phyloP scores from a whole-genome alignment of 1,284 basidiomycete genomes.

The Pisolithus thermaeus region DNA sequence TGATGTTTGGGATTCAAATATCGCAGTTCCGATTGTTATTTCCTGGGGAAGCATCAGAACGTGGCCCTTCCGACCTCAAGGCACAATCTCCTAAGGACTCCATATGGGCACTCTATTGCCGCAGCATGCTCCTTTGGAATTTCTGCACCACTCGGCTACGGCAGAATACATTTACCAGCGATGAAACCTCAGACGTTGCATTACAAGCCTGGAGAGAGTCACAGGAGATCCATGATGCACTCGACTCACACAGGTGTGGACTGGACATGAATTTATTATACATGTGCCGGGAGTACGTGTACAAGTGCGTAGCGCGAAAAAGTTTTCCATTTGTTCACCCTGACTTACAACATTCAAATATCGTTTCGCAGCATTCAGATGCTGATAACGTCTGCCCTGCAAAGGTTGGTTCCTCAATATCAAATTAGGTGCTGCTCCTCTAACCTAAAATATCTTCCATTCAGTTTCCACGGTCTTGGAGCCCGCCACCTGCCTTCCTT shows the following conservation, averaged over 20 bases:
- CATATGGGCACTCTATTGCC: conserved; percentile 73
- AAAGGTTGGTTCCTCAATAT: conserved; percentile 44
- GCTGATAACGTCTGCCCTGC: conserved; percentile 57
- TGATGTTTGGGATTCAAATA: conserved; percentile 6
- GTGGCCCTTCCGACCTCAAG: conserved; percentile 36
- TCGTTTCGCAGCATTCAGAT: conserved; percentile 52
- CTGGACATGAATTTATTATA: conserved; percentile 61
- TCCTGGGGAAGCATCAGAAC: conserved; percentile 57
- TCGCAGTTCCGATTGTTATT: conserved; percentile 49
- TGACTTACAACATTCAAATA: conserved; percentile 10
- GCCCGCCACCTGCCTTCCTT: conserved; percentile 35
- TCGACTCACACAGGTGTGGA: conserved; percentile 64
- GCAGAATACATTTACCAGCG: conserved; percentile 35
- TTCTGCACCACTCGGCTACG: conserved; percentile 52
- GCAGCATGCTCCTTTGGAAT: conserved; percentile 73
- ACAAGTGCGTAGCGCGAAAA: conserved; percentile 51
- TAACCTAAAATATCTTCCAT: conserved; percentile 1
- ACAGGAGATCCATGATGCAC: conserved; percentile 55
- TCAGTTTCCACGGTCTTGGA: conserved; percentile 43
- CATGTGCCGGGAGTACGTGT: conserved; percentile 64
- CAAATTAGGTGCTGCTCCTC: neutral
- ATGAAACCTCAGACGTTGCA: conserved; percentile 53
- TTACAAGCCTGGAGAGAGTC: conserved; percentile 58
- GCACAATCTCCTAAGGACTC: conserved; percentile 57
- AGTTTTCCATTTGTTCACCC: conserved; percentile 1